Evolutionary conservation across 208 protist genomes (phyloP).

Genomic region (Dictyostelium gargantuum): DNA sequence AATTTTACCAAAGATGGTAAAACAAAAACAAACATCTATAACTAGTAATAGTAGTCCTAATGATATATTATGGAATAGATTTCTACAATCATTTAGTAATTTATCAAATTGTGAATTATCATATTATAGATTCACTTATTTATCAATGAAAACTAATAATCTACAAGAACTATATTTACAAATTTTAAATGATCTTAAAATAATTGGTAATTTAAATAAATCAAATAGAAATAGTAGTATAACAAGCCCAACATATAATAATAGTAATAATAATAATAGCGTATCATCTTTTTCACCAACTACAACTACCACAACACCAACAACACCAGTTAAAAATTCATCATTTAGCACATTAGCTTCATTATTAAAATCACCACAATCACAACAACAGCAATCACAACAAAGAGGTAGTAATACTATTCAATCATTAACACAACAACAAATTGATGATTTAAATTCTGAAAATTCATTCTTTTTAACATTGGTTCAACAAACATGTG

Average conservation of each 20-base stretch:
- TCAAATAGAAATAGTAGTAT: not conserved
- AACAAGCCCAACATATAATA: not conserved
- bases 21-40: constrained; percentile 7
- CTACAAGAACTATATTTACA: constrained; percentile 10
- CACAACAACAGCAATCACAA: not conserved
- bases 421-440: not conserved
- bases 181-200: constrained; percentile 33
- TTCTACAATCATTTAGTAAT: not conserved
- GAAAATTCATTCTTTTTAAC: constrained; percentile 43
- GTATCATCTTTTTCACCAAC: not conserved
- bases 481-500: constrained; percentile 34
- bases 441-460: not conserved
- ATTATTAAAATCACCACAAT: not conserved
- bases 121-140: constrained; percentile 53
- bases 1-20: constrained; percentile 2
- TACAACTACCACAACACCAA: not conserved
- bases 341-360: not conserved
- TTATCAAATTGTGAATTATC: constrained; percentile 33
- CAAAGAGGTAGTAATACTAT: too few relatives aligned
- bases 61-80: constrained; percentile 34
- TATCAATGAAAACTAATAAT: constrained; percentile 37
- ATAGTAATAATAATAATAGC: not conserved
- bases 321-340: not conserved
- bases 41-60: not conserved
- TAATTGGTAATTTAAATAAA: not conserved